phyloP scores from a whole-genome alignment of 768 basidiomycete species.

The Russula emetica region DNA sequence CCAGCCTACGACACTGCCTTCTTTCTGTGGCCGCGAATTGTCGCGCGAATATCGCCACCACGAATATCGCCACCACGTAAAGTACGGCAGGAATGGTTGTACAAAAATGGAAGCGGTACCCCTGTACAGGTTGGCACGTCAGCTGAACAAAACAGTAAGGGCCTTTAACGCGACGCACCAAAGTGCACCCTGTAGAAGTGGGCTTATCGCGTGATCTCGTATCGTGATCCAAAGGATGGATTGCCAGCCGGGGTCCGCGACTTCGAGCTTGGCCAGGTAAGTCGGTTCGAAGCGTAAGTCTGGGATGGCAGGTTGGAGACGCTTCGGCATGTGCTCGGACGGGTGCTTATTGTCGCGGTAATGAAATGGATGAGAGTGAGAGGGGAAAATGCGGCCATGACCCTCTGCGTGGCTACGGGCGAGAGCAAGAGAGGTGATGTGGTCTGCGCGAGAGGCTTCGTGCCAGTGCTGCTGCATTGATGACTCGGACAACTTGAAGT shows the following conservation, averaged over 20 bases:
- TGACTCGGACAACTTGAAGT: slow-evolving; percentile 1
- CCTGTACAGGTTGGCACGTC: slow-evolving; percentile 1
- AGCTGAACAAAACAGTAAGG: not conserved
- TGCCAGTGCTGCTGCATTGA: slow-evolving; percentile 13
- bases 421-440: slow-evolving; percentile 24
- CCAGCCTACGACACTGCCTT: slow-evolving; percentile 16
- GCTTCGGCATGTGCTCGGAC: not conserved
- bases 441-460: slow-evolving; percentile 20
- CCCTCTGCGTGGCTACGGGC: slow-evolving; percentile 6
- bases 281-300: slow-evolving; percentile 75
- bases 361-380: not conserved
- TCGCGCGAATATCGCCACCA: not conserved
- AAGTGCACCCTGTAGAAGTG: slow-evolving; percentile 59
- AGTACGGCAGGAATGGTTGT: slow-evolving; percentile 5
- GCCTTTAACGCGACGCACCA: slow-evolving; percentile 44
- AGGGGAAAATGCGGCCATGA: not conserved
- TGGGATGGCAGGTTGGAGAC: slow-evolving; percentile 43
- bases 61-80: not conserved
- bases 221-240: slow-evolving; percentile 58
- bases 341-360: not conserved
- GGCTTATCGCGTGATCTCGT: slow-evolving; percentile 65
- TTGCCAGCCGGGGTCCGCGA: slow-evolving; percentile 54
- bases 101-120: slow-evolving; percentile 17
- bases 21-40: not conserved
- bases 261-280: slow-evolving; percentile 56